A percentile compares a stretch with the other conserved stretches of the same genome.
Evolutionary conservation across 805 yeast genomes (phyloP).

Genomic region (Yueomyces sinensis): DNA sequence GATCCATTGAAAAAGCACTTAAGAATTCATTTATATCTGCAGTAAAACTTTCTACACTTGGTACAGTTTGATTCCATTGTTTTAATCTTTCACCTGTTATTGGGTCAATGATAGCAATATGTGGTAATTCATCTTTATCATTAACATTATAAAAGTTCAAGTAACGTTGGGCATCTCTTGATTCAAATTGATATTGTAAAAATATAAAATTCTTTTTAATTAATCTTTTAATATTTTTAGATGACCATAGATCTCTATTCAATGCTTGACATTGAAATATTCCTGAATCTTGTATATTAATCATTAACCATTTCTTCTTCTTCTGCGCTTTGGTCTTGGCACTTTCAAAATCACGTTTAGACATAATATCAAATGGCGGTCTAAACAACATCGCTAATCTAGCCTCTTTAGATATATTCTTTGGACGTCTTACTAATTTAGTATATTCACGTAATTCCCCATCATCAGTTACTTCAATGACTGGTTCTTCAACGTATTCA

Average conservation of each 20-base stretch:
- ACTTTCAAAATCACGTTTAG: slow-evolving; percentile 48
- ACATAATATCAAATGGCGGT: slow-evolving; percentile 88
- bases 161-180: slow-evolving; percentile 62
- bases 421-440: slow-evolving; percentile 17
- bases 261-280: slow-evolving; percentile 83
- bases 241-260: slow-evolving; percentile 90
- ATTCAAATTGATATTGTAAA: slow-evolving; percentile 71
- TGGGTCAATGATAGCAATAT: slow-evolving; percentile 85
- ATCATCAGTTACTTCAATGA: slow-evolving; percentile 23
- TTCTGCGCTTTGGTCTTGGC: slow-evolving; percentile 56
- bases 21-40: slow-evolving; percentile 62
- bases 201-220: slow-evolving; percentile 65
- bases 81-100: slow-evolving; percentile 85
- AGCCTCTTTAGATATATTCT: slow-evolving; percentile 23
- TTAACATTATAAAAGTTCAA: slow-evolving; percentile 56
- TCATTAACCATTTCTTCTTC: slow-evolving; percentile 65
- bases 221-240: slow-evolving; percentile 44
- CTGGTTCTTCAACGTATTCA: slow-evolving; percentile 22
- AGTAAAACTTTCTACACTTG: slow-evolving; percentile 45
- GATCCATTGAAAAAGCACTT: slow-evolving; percentile 47
- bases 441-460: slow-evolving; percentile 25
- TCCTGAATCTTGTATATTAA: slow-evolving; percentile 75
- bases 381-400: slow-evolving; percentile 72
- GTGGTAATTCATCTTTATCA: slow-evolving; percentile 47
- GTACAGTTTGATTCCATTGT: slow-evolving; percentile 59